A percentile compares a stretch with the other conserved stretches of the same genome.
These are phyloP conservation scores for Xylaria cubensis DNA, from an alignment of 495 filamentous ascomycete genomes.

Conservation along the genomic window DNA sequence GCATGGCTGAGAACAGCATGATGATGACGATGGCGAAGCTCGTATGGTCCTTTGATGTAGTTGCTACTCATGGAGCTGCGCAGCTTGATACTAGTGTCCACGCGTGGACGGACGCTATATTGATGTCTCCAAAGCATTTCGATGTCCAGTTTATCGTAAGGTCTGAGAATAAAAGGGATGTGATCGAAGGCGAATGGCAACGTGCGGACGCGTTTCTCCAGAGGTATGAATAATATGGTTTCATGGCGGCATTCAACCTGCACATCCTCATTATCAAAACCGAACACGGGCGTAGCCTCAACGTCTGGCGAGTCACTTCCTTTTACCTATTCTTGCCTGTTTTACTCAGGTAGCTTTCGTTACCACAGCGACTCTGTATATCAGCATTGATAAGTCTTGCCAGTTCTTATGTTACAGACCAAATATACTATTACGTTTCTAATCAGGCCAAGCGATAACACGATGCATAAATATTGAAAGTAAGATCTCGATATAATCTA, in stretches of 20 bases:
- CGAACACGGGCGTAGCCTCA: too few relatives aligned
- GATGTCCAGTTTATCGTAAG: neutral
- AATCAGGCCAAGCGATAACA: neutral
- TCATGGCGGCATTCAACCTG: neutral
- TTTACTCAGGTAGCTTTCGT: too few relatives aligned
- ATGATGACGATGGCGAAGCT: conserved; percentile 31
- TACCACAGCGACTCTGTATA: too few relatives aligned
- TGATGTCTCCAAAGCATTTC: neutral
- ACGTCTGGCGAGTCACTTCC: too few relatives aligned
- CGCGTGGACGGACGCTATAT: neutral
- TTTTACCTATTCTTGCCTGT: too few relatives aligned
- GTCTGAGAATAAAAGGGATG: neutral
- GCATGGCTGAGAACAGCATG: conserved; percentile 29
- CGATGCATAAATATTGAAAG: neutral
- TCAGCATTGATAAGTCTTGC: too few relatives aligned
- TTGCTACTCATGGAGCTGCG: neutral
- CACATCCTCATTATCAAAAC: too few relatives aligned
- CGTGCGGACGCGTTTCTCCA: neutral
- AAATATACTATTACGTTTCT: neutral
- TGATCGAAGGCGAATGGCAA: neutral
- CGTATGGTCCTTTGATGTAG: conserved; percentile 28
- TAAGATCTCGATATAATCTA: neutral
- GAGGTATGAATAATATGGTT: neutral
- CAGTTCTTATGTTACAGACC: too few relatives aligned
- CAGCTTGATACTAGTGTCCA: conserved; percentile 5